Evolutionary conservation across 768 basidiomycete genomes (phyloP).

Genomic region (Russula olivacea): DNA sequence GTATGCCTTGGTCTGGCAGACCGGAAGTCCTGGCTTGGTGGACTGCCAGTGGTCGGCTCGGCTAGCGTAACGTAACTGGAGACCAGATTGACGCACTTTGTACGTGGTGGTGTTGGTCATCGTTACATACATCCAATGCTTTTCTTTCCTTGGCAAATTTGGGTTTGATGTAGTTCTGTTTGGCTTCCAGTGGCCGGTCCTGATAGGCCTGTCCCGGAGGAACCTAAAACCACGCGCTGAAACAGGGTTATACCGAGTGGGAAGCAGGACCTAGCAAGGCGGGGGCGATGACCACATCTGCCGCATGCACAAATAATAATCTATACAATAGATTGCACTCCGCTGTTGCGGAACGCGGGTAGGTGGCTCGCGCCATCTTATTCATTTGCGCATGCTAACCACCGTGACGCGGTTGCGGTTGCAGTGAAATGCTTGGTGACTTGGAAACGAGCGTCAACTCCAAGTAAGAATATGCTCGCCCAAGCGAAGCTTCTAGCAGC

Average conservation of each 20-base stretch:
- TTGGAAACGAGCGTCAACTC: conserved; percentile 58
- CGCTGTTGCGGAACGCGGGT: conserved; percentile 63
- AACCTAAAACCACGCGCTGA: conserved; percentile 22
- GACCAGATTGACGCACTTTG: conserved; percentile 54
- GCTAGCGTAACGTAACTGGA: conserved; percentile 46
- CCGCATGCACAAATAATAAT: conserved; percentile 26
- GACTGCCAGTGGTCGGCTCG: conserved; percentile 36
- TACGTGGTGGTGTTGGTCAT: conserved; percentile 31
- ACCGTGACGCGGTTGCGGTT: not conserved
- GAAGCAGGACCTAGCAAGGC: conserved; percentile 17
- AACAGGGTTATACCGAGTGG: conserved; percentile 15
- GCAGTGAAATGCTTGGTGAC: conserved; percentile 58
- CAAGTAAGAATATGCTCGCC: conserved; percentile 54
- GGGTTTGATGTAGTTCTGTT: not conserved
- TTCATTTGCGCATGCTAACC: not conserved
- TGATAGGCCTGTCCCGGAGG: conserved; percentile 48
- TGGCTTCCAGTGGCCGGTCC: conserved; percentile 54
- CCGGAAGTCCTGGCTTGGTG: conserved; percentile 47
- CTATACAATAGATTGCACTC: conserved; percentile 35
- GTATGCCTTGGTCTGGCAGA: conserved; percentile 49
- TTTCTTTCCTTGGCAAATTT: not conserved
- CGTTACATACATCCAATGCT: not conserved
- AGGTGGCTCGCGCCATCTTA: conserved; percentile 22
- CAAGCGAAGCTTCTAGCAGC: conserved; percentile 64
- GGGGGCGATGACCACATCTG: conserved; percentile 23